These are phyloP conservation scores for Arabis alpina DNA, from an alignment of 345 rosid species.

Conservation along the genomic window DNA sequence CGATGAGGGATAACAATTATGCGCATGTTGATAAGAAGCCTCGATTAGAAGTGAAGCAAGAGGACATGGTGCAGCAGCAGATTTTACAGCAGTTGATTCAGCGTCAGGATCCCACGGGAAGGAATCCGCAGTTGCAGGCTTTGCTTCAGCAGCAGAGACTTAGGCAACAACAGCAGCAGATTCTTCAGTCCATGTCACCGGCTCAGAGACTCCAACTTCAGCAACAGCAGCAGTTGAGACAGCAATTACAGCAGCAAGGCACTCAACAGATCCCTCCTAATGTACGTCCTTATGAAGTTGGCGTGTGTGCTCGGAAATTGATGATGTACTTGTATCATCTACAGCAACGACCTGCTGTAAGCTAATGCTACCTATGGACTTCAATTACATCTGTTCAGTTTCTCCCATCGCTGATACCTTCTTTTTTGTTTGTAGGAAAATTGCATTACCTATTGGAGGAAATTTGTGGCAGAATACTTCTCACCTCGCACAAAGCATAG, in stretches of 20 bases:
- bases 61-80: slow-evolving; percentile 81
- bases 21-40: slow-evolving; percentile 68
- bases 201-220: slow-evolving; percentile 78
- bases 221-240: slow-evolving; percentile 71
- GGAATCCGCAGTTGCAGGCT: slow-evolving; percentile 74
- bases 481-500: slow-evolving; percentile 96
- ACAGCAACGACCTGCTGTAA: slow-evolving; percentile 79
- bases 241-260: slow-evolving; percentile 75
- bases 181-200: slow-evolving; percentile 83
- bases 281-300: slow-evolving; percentile 77
- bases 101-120: slow-evolving; percentile 64
- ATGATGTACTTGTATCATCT: slow-evolving; percentile 97
- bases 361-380: slow-evolving; percentile 33
- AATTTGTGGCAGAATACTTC: slow-evolving; percentile 89
- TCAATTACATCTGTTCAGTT: not conserved
- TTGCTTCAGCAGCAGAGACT: slow-evolving; percentile 75
- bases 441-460: slow-evolving; percentile 90
- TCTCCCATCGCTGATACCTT: slow-evolving; percentile 22
- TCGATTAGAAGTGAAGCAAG: slow-evolving; percentile 81
- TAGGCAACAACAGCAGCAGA: slow-evolving; percentile 56
- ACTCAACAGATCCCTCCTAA: slow-evolving; percentile 58
- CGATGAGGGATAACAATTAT: slow-evolving; percentile 36
- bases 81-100: slow-evolving; percentile 78
- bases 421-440: slow-evolving; percentile 82
- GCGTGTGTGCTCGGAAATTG: slow-evolving; percentile 88